phyloP scores from a whole-genome alignment of 495 filamentous ascomycete species.

The Lepidopterella palustris region DNA sequence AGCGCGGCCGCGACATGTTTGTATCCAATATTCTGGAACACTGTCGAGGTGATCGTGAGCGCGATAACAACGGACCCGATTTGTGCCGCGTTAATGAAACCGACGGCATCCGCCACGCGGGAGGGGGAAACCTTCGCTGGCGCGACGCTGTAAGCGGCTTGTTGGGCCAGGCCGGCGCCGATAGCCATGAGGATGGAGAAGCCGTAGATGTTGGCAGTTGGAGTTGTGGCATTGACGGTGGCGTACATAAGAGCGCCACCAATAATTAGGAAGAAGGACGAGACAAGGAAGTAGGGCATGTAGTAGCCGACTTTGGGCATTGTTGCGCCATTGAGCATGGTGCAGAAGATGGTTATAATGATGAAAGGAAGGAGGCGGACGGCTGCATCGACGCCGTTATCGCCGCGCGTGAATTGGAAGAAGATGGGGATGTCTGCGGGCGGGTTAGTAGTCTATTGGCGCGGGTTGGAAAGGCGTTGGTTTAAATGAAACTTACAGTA shows the following conservation, averaged over 20 bases:
- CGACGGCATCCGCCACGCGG: conserved; percentile 15
- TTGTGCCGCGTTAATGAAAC: conserved; percentile 26
- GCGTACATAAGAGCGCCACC: conserved; percentile 2
- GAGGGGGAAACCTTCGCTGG: conserved; percentile 3
- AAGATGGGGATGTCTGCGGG: background rate
- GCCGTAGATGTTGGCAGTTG: conserved; percentile 11
- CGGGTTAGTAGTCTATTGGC: background rate
- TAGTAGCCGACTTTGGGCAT: conserved; percentile 2
- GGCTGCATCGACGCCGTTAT: background rate
- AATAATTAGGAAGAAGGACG: background rate
- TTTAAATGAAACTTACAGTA: background rate
- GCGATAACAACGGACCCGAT: conserved; percentile 17
- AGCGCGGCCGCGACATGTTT: conserved; percentile 12
- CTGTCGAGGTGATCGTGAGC: conserved; percentile 16
- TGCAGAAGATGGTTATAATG: background rate
- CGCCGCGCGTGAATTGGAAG: conserved; percentile 7
- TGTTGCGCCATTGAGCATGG: conserved; percentile 1
- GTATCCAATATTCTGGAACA: conserved; percentile 27
- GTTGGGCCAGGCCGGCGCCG: conserved; percentile 5
- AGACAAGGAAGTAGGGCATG: background rate
- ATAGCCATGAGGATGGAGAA: conserved; percentile 5
- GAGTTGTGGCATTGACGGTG: background rate
- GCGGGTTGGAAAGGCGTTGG: background rate
- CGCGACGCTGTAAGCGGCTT: conserved; percentile 5
- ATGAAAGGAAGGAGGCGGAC: conserved; percentile 8